Evolutionary conservation across 2,329 filamentous ascomycete genomes (phyloP), one percentile per base, ranked within the genome.

Genomic region (Cercospora beticola): DNA sequence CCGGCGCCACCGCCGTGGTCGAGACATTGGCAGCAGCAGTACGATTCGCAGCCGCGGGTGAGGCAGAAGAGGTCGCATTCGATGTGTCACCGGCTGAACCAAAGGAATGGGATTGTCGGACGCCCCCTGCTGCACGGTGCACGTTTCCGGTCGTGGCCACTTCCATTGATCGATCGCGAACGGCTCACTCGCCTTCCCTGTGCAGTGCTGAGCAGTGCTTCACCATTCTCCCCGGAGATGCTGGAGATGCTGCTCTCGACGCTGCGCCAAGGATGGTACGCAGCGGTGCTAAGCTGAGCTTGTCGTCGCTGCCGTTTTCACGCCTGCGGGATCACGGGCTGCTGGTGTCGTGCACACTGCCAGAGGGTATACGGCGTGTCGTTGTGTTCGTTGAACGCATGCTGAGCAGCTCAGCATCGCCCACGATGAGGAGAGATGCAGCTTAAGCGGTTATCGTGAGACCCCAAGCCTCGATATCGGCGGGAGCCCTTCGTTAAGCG

Each of bases 141-240:
- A 56, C 64, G 61, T 67, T 62, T 30, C 65, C 65, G 65, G 68
- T 49, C 18, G 59, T 64, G 62, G 58, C 68, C 46, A 43, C 52
- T 26, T 67, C 62, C 65, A 70, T 56, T 65, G 62, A 65, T 36
- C 30, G 56, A 43, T 43, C 46, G 10, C 18, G 52, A 31, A 33
- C 18, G 31, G 61, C 66, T 64, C 66, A 68, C 40, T 40, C 61
- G 62, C 61, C 66, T 68, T 59, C 56, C 61, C 61, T 36, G 61
- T 59, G 60, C 65, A 31, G 54, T 40, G 26, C 65, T 46, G 61
- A 43, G 40, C 52, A 61, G 36, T 26, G 10, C 40, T 49, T 30
- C 40, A 64, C 33, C 66, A 64, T 68, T 68, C 66, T 68, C 66
- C 66, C 66, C 66, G 66, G 66, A 68, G 62, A 68, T 64, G 46